Evolutionary conservation across 768 basidiomycete genomes (phyloP), one percentile per base, ranked within the genome.

Genomic region (Trametes elegans): DNA sequence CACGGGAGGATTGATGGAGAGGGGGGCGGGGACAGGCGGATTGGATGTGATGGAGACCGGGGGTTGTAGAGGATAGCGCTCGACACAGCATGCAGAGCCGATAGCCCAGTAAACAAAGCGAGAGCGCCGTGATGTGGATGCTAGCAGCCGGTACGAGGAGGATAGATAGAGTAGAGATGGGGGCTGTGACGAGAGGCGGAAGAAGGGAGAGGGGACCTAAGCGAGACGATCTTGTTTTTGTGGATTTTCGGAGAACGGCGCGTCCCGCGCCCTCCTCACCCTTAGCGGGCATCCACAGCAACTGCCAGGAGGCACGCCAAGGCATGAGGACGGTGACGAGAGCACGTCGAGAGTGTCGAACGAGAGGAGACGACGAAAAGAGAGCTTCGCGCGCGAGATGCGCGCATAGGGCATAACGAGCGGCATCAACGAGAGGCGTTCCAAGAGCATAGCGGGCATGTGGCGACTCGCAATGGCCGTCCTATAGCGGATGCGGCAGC

Each of bases 401-500:
- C 46, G 49, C 49, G 53, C 46, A 38, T 46, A 39, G 26, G 61
- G 41, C 61, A 62, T 62, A 62, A 59, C 54, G 61, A 62, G 61
- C 57, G 57, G 53, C 47, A 46, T 49, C 57, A 56, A 47, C 54
- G 55, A 59, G 46, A 49, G 60, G 43, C 49, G 53, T 55, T 52
- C 47, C 60, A 58, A 58, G 49, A 41, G 57, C 61, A 58, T 58
- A 55, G 54, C 41, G 26, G 50, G 58, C 57, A 41, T 50, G n/a
- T 35, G 24, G 40, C 47, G 36, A 34, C 16, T 41, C 13, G 43
- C 41, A 38, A 8, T 43, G 24, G 32, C 40, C 46, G 23, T 32
- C 31, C 43, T 14, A 16, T 7, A 45, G 29, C 23, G 38, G 19
- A 23, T 18, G 19, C 34, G 19, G 18, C 10, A n/a, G n/a, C n/a